These are phyloP conservation scores for Globisporangium paroecandrum DNA, from an alignment of 352 stramenopile genomes.

Conservation along the genomic window DNA sequence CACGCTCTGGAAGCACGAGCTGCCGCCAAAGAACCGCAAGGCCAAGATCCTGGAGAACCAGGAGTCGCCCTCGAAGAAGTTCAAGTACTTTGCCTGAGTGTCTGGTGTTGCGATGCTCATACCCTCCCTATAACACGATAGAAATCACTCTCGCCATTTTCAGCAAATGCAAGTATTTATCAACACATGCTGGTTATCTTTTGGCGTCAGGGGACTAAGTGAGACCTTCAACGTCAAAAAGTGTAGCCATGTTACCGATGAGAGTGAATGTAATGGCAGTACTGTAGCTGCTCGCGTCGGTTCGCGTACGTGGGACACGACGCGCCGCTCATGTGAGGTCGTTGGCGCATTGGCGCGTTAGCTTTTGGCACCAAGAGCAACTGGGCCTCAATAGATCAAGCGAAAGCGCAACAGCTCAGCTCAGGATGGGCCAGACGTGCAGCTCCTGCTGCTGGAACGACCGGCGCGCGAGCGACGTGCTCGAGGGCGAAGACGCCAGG, in stretches of 20 bases:
- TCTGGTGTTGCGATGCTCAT: background rate
- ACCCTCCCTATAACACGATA: background rate
- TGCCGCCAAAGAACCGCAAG: constrained; percentile 83
- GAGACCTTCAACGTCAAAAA: background rate
- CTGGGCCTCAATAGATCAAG: background rate
- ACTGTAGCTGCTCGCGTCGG: background rate
- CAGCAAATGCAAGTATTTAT: background rate
- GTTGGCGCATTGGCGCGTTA: background rate
- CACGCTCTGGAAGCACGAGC: constrained; percentile 84
- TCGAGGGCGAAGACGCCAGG: constrained; percentile 24
- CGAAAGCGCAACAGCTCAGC: background rate
- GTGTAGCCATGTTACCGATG: background rate
- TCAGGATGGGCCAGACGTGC: constrained; percentile 29
- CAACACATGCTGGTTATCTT: background rate
- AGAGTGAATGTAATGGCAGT: background rate
- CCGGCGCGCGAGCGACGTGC: constrained; percentile 28
- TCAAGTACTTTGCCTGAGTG: constrained; percentile 72
- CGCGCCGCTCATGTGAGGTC: background rate
- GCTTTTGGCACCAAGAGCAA: background rate
- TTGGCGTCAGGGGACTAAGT: background rate
- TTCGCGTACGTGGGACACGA: constrained; percentile 8
- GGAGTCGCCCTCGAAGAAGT: constrained; percentile 83
- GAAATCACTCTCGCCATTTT: background rate
- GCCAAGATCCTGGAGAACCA: constrained; percentile 64
- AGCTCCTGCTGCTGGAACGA: constrained; percentile 42